Base-by-base conservation (phyloP, 352 stramenopile species). In the Phytophthora aleatoria region DNA sequence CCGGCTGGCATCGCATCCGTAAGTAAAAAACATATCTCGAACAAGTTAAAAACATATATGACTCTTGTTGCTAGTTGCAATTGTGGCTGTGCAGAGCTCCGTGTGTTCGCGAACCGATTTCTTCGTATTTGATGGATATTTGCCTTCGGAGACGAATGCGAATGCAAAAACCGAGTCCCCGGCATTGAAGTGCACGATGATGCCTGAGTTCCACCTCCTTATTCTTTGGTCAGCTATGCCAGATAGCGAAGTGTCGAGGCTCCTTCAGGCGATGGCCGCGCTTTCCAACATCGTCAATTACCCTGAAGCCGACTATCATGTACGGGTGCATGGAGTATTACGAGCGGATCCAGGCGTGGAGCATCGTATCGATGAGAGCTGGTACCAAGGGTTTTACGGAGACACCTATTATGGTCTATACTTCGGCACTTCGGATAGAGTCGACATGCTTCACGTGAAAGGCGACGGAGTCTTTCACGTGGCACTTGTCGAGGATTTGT, bases 1-100 rank as follows among this genome's bases (percentile, higher is more conserved):
- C 57, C 20, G 65, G 70, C 24, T 61, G 51, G 15, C 66, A 78
- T 63, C 70, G 70, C 10, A 68, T 77, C 35, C 50, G 70, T 77
- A 74, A 31, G 59, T 55, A 9, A 16, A 27, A 31, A 39, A 3
- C 8, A 5, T 12, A 31, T 3, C 4, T 24, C 1, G 9, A 55
- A 26, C 30, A 24, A 13, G 9, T 42, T 6, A 11, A 16, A 30
- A 10, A 38, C 20, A 20, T 20, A 0, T 0, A 0, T 20, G 20
- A 20, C 35, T 41, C 35, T 16, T 7, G 11, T 3, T 54, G 26
- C 4, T 51, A 76, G 68, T 76, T 27, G 27, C 49, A 10, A 48
- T 35, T 12, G 48, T 71, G 15, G 11, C 47, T 24, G 3, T 20
- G 28, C 9, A 48, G 39, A 57, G 15, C 33, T 69, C 68, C 4